Conservation (phyloP, 768 basidiomycete species). For the Chalciporus sphaerocephalus region DNA sequence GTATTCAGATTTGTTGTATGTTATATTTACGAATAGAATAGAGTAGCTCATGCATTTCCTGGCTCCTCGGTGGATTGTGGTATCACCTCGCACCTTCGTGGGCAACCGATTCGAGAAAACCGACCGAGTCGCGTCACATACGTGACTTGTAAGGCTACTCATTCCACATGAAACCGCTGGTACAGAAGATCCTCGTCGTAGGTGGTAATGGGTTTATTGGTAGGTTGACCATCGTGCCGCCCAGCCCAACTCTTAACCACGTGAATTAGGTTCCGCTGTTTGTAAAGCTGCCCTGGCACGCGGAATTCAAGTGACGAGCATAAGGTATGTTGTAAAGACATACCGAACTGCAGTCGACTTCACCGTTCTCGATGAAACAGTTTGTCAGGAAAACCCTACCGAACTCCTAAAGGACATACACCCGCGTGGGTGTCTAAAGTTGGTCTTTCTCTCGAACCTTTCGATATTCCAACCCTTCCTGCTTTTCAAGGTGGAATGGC, state of each 20-base stretch:
- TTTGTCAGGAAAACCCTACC: conserved; percentile 82
- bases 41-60: background rate
- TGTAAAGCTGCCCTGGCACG: conserved; percentile 82
- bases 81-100: no score
- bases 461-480: conserved; percentile 5
- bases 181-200: conserved; percentile 77
- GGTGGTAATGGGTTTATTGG: conserved; percentile 99
- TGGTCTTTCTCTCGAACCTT: conserved; percentile 13
- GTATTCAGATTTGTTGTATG: background rate
- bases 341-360: background rate
- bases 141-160: background rate
- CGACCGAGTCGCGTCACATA: background rate
- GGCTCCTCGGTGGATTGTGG: no score
- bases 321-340: conserved; percentile 52
- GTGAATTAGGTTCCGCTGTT: conserved; percentile 83
- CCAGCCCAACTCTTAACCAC: conserved; percentile 4
- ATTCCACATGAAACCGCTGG: conserved; percentile 21
- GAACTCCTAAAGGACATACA: conserved; percentile 82
- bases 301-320: conserved; percentile 84
- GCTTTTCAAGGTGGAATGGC: conserved; percentile 74
- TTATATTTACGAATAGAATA: background rate
- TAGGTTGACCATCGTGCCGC: conserved; percentile 26
- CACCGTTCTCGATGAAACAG: conserved; percentile 36
- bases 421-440: conserved; percentile 85
- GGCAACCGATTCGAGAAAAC: no score